phyloP scores from a whole-genome alignment of 495 filamentous ascomycete genomes.

The Daldinia bambusicola region DNA sequence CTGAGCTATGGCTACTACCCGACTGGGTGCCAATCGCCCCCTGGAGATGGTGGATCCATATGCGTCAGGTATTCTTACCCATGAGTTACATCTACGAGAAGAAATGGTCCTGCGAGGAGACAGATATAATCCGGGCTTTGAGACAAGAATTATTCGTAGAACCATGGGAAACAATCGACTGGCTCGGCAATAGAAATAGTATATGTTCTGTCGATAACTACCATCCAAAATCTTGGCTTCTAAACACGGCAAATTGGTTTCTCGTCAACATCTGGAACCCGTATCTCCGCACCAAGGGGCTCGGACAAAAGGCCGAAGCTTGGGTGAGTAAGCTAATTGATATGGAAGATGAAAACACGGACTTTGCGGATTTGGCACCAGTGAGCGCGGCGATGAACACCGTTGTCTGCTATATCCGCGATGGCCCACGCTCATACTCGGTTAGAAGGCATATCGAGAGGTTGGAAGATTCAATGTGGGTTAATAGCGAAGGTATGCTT shows the following conservation, averaged over 20 bases:
- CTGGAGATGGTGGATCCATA: slow-evolving; percentile 99
- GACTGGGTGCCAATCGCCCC: slow-evolving; percentile 95
- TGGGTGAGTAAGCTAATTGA: slow-evolving; percentile 78
- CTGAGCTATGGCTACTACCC: slow-evolving; percentile 93
- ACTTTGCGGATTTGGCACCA: slow-evolving; percentile 85
- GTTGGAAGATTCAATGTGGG: slow-evolving; percentile 87
- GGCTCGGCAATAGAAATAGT: slow-evolving; percentile 79
- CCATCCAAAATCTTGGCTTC: slow-evolving; percentile 86
- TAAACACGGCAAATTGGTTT: slow-evolving; percentile 78
- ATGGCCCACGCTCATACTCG: slow-evolving; percentile 79
- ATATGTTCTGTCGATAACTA: slow-evolving; percentile 87
- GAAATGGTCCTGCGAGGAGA: slow-evolving; percentile 75
- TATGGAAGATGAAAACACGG: slow-evolving; percentile 91
- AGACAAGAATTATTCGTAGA: slow-evolving; percentile 87
- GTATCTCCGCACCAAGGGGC: slow-evolving; percentile 66
- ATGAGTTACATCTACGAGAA: slow-evolving; percentile 92
- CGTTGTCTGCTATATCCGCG: slow-evolving; percentile 81
- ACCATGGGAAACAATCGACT: slow-evolving; percentile 80
- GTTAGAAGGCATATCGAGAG: slow-evolving; percentile 83
- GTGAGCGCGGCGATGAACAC: slow-evolving; percentile 92
- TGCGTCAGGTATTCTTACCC: slow-evolving; percentile 89
- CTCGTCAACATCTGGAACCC: slow-evolving; percentile 84
- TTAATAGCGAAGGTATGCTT: slow-evolving; percentile 91
- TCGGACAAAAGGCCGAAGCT: slow-evolving; percentile 74
- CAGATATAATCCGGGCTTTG: slow-evolving; percentile 74